Evolutionary conservation across 2,329 filamentous ascomycete genomes (phyloP).

Genomic region (Botrytis cinerea): DNA sequence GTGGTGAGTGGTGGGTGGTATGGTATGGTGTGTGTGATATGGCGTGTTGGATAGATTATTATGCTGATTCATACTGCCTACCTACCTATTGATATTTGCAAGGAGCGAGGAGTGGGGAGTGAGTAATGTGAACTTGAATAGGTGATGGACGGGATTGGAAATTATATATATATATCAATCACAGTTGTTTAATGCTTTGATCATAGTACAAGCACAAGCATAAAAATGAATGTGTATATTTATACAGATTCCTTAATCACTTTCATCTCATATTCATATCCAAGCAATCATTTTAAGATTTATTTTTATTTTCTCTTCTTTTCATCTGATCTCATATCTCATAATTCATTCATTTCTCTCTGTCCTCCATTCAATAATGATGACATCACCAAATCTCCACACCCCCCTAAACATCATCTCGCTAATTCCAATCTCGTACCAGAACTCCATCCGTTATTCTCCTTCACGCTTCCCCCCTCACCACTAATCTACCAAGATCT

Average conservation of each 20-base stretch:
- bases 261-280: background rate
- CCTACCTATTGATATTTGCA: background rate
- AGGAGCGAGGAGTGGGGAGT: background rate
- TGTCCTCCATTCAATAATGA: background rate
- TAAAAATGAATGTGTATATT: background rate
- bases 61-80: background rate
- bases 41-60: background rate
- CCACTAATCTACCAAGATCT: constrained; percentile 18
- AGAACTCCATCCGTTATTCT: background rate
- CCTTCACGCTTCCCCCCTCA: background rate
- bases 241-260: background rate
- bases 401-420: background rate
- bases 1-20: background rate
- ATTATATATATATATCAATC: background rate
- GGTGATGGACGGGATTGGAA: background rate
- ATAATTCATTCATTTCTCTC: background rate
- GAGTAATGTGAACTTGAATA: background rate
- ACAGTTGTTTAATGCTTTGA: background rate
- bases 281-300: background rate
- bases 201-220: background rate
- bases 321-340: background rate
- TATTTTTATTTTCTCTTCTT: background rate
- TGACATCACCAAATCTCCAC: background rate
- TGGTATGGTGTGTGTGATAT: background rate
- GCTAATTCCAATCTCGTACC: background rate